Conservation (phyloP, 148 eudicot species). For the Persicaria maculosa region DNA sequence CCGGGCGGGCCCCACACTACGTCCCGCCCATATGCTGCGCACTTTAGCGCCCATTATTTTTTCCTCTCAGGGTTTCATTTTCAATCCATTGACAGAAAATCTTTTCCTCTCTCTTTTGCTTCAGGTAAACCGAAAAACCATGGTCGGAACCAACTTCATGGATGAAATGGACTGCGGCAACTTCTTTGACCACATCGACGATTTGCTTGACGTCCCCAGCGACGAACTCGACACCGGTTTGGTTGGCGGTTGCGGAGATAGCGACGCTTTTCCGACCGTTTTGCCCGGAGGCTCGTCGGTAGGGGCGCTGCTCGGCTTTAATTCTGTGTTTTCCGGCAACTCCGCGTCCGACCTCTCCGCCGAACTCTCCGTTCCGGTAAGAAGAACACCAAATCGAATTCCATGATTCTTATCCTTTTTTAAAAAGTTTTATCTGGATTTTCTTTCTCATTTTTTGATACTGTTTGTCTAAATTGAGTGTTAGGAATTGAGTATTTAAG, state of each 20-base stretch:
- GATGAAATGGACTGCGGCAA: constrained; percentile 16
- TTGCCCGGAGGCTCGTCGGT: constrained; percentile 32
- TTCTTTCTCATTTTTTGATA: not conserved
- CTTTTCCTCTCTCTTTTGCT: not conserved
- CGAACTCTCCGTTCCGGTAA: constrained; percentile 79
- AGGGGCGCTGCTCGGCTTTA: constrained; percentile 17
- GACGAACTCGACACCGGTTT: constrained; percentile 14
- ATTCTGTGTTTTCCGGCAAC: constrained; percentile 35
- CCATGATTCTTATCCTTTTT: not conserved
- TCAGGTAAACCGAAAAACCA: constrained; percentile 1
- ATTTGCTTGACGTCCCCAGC: constrained; percentile 14
- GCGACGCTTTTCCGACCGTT: constrained; percentile 29
- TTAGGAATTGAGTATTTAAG: not conserved
- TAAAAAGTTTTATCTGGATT: not conserved
- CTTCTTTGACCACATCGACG: constrained; percentile 17
- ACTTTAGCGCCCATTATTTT: constrained; percentile 5
- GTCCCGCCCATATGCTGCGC: constrained; percentile 5
- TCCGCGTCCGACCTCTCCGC: constrained; percentile 58
- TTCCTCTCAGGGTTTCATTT: not conserved
- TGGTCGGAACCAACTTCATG: constrained; percentile 16
- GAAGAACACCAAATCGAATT: constrained; percentile 4
- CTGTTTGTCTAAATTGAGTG: not conserved
- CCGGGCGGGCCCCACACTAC: not conserved
- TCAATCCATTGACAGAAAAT: not conserved
- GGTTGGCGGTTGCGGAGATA: constrained; percentile 10